A percentile compares a stretch with the other conserved stretches of the same genome.
Conservation (phyloP, 1,284 basidiomycete genomes). For the Puccinia hordei region DNA sequence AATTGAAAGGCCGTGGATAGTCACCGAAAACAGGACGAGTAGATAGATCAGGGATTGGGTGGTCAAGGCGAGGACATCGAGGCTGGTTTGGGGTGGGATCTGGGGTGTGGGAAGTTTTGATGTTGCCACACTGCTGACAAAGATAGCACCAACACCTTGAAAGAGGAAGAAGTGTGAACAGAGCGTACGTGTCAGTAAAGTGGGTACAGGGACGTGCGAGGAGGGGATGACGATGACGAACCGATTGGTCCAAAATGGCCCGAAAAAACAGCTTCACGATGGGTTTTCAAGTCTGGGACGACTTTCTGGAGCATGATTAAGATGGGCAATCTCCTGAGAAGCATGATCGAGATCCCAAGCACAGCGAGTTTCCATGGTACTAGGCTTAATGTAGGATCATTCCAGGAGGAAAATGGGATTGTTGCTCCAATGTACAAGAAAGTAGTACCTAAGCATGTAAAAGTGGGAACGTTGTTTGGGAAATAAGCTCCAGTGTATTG, state of each 20-base stretch:
- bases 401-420: slow-evolving; percentile 83
- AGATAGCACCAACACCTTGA: slow-evolving; percentile 69
- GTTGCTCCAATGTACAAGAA: slow-evolving; percentile 65
- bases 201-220: background rate
- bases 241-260: slow-evolving; percentile 76
- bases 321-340: slow-evolving; percentile 78
- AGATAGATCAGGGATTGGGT: slow-evolving; percentile 89
- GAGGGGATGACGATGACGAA: background rate
- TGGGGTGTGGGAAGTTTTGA: slow-evolving; percentile 68
- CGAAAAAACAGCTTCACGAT: slow-evolving; percentile 74
- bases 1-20: slow-evolving; percentile 78
- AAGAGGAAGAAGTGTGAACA: slow-evolving; percentile 50
- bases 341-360: slow-evolving; percentile 74
- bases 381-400: slow-evolving; percentile 67
- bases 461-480: no score
- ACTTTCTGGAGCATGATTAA: slow-evolving; percentile 80
- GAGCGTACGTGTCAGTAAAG: background rate
- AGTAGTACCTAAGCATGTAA: slow-evolving; percentile 19
- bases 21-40: slow-evolving; percentile 83
- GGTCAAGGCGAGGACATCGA: slow-evolving; percentile 69
- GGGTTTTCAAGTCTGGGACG: slow-evolving; percentile 90
- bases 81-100: slow-evolving; percentile 66
- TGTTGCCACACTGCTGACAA: slow-evolving; percentile 78
- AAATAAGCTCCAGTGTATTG: no score
- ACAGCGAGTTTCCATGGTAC: slow-evolving; percentile 79